Conservation (phyloP, 2,329 filamentous ascomycete species). For the Aphanocladium album region DNA sequence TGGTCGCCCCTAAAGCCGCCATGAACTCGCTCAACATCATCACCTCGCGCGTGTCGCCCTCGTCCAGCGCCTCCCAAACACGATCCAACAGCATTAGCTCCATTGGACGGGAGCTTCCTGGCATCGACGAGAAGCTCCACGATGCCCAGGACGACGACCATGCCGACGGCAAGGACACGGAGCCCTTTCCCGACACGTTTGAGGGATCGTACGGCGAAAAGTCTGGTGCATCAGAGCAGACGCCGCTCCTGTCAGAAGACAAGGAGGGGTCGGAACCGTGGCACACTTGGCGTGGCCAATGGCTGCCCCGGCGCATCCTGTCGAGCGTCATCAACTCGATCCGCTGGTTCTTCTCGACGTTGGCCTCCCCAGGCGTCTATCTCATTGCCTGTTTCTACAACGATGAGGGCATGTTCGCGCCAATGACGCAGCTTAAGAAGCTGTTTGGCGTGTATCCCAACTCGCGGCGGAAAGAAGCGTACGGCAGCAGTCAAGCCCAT, state of each 20-base stretch:
- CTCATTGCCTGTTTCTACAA: conserved; percentile 79
- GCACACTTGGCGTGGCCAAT: conserved; percentile 38
- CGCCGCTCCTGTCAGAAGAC: conserved; percentile 49
- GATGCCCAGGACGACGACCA: conserved; percentile 25
- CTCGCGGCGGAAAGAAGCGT: conserved; percentile 23
- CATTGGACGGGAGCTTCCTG: conserved; percentile 42
- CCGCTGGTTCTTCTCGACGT: conserved; percentile 70
- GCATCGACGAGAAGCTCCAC: conserved; percentile 35
- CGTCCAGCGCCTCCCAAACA: conserved; percentile 50
- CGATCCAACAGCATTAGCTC: conserved; percentile 58
- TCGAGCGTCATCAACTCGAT: conserved; percentile 69
- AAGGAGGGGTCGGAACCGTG: conserved; percentile 36
- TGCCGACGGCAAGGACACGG: conserved; percentile 31
- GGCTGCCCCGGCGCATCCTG: conserved; percentile 63
- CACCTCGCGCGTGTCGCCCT: conserved; percentile 71
- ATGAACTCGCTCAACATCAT: conserved; percentile 98
- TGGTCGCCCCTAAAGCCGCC: conserved; percentile 47
- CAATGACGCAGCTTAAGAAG: conserved; percentile 66
- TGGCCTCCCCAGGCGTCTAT: conserved; percentile 77
- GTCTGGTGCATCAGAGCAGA: conserved; percentile 52
- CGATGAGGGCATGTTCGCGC: conserved; percentile 71
- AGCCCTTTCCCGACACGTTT: conserved; percentile 31
- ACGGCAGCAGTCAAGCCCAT: conserved; percentile 38
- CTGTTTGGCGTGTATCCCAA: conserved; percentile 44
- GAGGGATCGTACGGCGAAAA: conserved; percentile 35